Percentiles rank a stretch among this genome's conserved stretches.
phyloP scores from a whole-genome alignment of 192 early-diverging fungal species.

The Allomyces javanicus region DNA sequence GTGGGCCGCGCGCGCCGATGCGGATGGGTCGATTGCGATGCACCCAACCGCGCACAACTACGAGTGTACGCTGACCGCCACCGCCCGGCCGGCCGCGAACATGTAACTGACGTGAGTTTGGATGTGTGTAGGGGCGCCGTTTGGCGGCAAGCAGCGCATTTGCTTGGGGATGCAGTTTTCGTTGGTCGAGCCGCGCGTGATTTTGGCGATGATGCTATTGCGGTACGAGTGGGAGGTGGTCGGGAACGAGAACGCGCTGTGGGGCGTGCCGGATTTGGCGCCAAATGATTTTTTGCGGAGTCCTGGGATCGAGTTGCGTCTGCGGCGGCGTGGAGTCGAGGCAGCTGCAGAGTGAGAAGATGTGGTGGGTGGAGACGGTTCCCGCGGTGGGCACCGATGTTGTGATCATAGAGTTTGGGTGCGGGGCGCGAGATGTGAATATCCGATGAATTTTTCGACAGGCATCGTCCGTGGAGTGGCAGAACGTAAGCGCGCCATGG shows the following conservation, averaged over 20 bases:
- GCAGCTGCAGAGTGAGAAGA: no score
- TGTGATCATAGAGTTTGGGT: no score
- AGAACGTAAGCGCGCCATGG: no score
- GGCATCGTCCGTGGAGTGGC: no score
- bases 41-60: not conserved
- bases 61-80: not conserved
- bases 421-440: no score
- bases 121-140: not conserved
- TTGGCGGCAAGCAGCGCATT: constrained; percentile 4
- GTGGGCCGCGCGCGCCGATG: constrained; percentile 14
- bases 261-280: not conserved
- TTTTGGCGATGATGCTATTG: constrained; percentile 3
- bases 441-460: no score
- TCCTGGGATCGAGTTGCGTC: not conserved
- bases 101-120: no score
- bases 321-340: not conserved
- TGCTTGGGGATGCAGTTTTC: constrained; percentile 9
- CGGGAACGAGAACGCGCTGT: not conserved
- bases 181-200: constrained; percentile 5
- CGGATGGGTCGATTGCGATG: not conserved
- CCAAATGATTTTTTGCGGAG: not conserved
- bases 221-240: not conserved
- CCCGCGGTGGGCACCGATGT: no score
- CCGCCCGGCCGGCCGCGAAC: no score
- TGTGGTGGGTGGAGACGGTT: no score